Evolutionary conservation across 2,329 filamentous ascomycete genomes (phyloP).

Genomic region (Ilyonectria destructans): DNA sequence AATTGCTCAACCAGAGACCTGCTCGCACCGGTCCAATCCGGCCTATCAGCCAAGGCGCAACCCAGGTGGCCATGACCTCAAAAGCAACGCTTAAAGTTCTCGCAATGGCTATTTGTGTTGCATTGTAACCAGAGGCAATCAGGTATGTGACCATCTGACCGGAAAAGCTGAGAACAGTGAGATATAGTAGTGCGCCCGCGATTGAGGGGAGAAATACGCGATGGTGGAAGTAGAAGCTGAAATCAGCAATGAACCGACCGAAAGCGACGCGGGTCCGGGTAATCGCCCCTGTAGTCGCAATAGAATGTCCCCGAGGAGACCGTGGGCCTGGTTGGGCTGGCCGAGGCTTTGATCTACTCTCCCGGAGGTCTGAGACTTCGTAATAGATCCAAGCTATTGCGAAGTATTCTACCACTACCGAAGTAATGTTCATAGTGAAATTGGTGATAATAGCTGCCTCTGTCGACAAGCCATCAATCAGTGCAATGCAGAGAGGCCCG

Average conservation of each 20-base stretch:
- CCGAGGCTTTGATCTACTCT: slow-evolving; percentile 19
- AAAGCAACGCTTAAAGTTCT: slow-evolving; percentile 66
- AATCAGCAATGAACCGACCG: slow-evolving; percentile 16
- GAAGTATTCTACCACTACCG: slow-evolving; percentile 66
- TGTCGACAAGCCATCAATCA: slow-evolving; percentile 65
- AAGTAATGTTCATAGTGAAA: slow-evolving; percentile 64
- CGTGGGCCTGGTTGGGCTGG: background rate
- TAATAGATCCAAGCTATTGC: slow-evolving; percentile 57
- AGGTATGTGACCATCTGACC: slow-evolving; percentile 77
- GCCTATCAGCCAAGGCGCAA: slow-evolving; percentile 68
- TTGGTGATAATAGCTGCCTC: slow-evolving; percentile 63
- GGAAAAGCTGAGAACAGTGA: slow-evolving; percentile 71
- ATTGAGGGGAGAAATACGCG: slow-evolving; percentile 73
- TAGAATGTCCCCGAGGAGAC: background rate
- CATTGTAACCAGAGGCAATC: slow-evolving; percentile 65
- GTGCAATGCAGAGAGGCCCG: slow-evolving; percentile 68
- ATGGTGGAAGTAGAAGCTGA: slow-evolving; percentile 65
- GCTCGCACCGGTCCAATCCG: slow-evolving; percentile 71
- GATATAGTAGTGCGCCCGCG: slow-evolving; percentile 70
- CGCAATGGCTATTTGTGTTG: slow-evolving; percentile 66
- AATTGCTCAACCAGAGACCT: slow-evolving; percentile 79
- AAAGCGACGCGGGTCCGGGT: background rate
- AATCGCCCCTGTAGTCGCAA: background rate
- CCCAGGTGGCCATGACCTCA: slow-evolving; percentile 74
- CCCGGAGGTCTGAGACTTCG: slow-evolving; percentile 38